Conservation (phyloP, 441 rosid species). For the Erysimum pusillum region DNA sequence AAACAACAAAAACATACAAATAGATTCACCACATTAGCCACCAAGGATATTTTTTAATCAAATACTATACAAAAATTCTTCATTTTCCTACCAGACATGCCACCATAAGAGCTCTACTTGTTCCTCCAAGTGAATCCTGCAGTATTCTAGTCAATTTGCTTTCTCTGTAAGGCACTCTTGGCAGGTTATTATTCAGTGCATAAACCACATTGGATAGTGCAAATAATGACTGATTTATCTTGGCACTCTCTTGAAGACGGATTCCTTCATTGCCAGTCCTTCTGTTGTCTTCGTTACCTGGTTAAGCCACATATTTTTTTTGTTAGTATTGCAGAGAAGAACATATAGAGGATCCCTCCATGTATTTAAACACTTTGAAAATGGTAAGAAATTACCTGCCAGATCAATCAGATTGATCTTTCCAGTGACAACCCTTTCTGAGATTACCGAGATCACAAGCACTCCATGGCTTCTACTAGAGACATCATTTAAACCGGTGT, state of each 20-base stretch:
- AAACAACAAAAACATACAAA: conserved; percentile 12
- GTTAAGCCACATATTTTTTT: neutral
- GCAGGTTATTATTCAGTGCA: conserved; percentile 78
- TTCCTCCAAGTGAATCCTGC: conserved; percentile 96
- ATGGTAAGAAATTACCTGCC: conserved; percentile 61
- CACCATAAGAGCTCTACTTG: conserved; percentile 83
- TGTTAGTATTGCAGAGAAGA: neutral
- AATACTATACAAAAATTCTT: neutral
- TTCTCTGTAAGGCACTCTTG: conserved; percentile 88
- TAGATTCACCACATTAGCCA: neutral
- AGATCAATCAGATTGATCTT: conserved; percentile 92
- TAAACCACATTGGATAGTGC: conserved; percentile 87
- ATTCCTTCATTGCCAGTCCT: conserved; percentile 85
- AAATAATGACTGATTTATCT: conserved; percentile 89
- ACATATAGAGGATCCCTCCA: neutral
- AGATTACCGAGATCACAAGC: conserved; percentile 70
- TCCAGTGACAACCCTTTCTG: conserved; percentile 56
- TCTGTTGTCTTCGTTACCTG: conserved; percentile 92
- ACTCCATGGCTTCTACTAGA: conserved; percentile 96
- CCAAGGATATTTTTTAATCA: neutral
- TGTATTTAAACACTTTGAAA: neutral
- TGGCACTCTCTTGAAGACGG: conserved; percentile 86
- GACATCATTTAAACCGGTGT: conserved; percentile 82
- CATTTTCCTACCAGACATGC: conserved; percentile 75
- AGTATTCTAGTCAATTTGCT: conserved; percentile 91